phyloP scores from a whole-genome alignment of 306 rosid species.

The Astragalus glycyphyllos region DNA sequence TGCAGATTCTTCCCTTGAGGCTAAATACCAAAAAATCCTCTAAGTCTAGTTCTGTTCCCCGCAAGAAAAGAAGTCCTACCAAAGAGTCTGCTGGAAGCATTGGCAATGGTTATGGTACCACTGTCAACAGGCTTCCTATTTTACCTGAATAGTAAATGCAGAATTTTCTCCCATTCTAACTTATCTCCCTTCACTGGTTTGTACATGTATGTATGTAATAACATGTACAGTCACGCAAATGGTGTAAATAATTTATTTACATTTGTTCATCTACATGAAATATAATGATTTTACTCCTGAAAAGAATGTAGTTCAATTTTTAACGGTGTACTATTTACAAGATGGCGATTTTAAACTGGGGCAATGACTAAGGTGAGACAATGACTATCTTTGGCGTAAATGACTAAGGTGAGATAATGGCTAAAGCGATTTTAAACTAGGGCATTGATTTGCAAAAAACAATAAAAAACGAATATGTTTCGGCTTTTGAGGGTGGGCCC shows the following conservation, averaged over 20 bases:
- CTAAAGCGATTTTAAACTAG: too few relatives aligned
- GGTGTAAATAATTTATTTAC: constrained; percentile 52
- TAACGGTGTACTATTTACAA: neutral
- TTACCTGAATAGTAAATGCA: constrained; percentile 59
- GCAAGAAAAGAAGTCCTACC: constrained; percentile 49
- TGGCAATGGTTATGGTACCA: constrained; percentile 58
- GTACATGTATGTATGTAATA: constrained; percentile 40
- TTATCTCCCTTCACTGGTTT: constrained; percentile 46
- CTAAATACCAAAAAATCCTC: constrained; percentile 56
- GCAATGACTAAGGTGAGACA: too few relatives aligned
- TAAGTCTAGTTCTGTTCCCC: constrained; percentile 52
- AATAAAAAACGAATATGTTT: too few relatives aligned
- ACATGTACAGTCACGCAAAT: constrained; percentile 60
- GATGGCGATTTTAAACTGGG: too few relatives aligned
- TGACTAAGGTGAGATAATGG: too few relatives aligned
- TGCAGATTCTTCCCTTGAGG: constrained; percentile 94
- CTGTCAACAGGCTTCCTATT: constrained; percentile 74
- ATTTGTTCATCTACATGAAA: constrained; percentile 2
- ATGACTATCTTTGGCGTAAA: too few relatives aligned
- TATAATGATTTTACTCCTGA: constrained; percentile 45
- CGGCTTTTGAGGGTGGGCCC: too few relatives aligned
- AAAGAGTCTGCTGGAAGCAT: constrained; percentile 42
- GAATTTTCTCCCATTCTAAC: constrained; percentile 44
- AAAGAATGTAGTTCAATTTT: constrained; percentile 23
- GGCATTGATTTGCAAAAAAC: too few relatives aligned